These are phyloP conservation scores for Globisporangium iwayamae DNA, from an alignment of 352 stramenopile genomes.

Conservation along the genomic window DNA sequence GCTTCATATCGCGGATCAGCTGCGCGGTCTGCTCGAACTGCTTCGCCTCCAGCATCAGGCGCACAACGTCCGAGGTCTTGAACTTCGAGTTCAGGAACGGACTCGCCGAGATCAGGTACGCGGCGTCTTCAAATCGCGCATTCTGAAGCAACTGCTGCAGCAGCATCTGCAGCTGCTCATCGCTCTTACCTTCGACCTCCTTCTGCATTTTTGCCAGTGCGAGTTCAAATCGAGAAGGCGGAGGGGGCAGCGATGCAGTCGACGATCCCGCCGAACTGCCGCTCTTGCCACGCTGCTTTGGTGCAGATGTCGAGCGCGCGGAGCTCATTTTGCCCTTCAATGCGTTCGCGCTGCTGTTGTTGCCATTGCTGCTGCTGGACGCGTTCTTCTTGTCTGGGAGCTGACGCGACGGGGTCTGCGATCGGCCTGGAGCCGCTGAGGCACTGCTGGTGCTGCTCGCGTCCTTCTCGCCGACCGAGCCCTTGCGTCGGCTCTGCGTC, in stretches of 20 bases:
- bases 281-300: constrained; percentile 19
- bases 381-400: constrained; percentile 7
- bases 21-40: constrained; percentile 61
- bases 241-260: not conserved
- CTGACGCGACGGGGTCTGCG: constrained; percentile 16
- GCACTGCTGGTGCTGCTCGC: not conserved
- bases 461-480: constrained; percentile 16
- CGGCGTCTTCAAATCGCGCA: constrained; percentile 51
- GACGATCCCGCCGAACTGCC: not conserved
- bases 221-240: constrained; percentile 22
- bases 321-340: not conserved
- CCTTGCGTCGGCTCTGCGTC: constrained; percentile 13
- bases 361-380: not conserved
- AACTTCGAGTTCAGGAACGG: constrained; percentile 42
- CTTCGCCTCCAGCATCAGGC: constrained; percentile 64
- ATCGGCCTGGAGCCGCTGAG: not conserved
- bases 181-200: constrained; percentile 27
- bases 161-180: constrained; percentile 46
- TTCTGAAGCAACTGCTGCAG: constrained; percentile 54
- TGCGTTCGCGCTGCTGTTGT: not conserved
- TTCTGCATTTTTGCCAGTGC: constrained; percentile 34
- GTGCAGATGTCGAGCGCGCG: constrained; percentile 14
- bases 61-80: constrained; percentile 75
- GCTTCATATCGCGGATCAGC: constrained; percentile 71
- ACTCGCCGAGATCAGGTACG: constrained; percentile 61